These are phyloP conservation scores for Radiomyces spectabilis DNA, from an alignment of 192 early-diverging fungal species.

Conservation along the genomic window DNA sequence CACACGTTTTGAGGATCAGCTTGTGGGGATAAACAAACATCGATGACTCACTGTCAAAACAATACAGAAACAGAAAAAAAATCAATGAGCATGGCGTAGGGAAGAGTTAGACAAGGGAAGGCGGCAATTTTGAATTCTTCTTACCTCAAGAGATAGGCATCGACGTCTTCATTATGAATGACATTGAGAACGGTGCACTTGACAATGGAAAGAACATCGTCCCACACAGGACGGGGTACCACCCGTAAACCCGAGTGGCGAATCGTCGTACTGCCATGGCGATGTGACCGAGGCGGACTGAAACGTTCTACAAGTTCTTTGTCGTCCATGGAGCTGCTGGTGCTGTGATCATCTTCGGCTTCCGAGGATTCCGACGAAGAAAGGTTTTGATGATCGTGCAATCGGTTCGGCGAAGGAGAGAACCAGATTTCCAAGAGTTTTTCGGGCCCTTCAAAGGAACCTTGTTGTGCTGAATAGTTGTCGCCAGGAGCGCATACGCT, in stretches of 20 bases:
- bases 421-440: slow-evolving; percentile 99
- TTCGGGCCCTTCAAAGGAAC: slow-evolving; percentile 93
- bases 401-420: slow-evolving; percentile 34
- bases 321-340: too few species aligned
- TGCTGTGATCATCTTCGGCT: slow-evolving; percentile 21
- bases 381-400: slow-evolving; percentile 14
- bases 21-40: slow-evolving; percentile 97
- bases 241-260: slow-evolving; percentile 67
- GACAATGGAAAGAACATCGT: slow-evolving; percentile 88
- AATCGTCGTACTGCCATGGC: too few species aligned
- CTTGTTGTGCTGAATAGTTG: slow-evolving; percentile 30
- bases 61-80: slow-evolving; percentile 2
- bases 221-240: slow-evolving; percentile 77
- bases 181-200: slow-evolving; percentile 87
- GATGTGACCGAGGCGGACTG: too few species aligned
- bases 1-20: slow-evolving; percentile 94
- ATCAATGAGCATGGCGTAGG: too few species aligned
- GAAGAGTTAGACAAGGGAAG: too few species aligned
- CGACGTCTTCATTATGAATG: slow-evolving; percentile 71
- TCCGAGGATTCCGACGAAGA: slow-evolving; percentile 11
- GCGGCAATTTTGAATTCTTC: not conserved
- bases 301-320: too few species aligned
- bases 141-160: slow-evolving; percentile 87
- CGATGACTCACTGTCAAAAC: slow-evolving; percentile 71
- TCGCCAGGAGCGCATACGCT: slow-evolving; percentile 11